Conservation (phyloP, 108 stramenopile genomes). For the Skeletonema menzelii region DNA sequence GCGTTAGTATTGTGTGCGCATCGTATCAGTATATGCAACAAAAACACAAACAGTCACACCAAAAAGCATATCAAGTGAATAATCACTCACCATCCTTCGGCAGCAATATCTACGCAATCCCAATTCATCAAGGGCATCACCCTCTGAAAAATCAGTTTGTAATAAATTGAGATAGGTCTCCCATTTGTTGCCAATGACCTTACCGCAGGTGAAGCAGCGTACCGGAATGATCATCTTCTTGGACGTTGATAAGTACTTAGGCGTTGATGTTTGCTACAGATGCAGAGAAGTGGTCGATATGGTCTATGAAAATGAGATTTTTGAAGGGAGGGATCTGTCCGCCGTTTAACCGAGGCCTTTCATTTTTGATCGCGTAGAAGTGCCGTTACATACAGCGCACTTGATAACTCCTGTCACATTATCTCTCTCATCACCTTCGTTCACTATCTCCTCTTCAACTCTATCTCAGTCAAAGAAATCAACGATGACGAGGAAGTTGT, state of each 20-base stretch:
- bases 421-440: too few species aligned
- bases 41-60: background rate
- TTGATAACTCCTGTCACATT: too few species aligned
- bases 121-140: slow-evolving; percentile 96
- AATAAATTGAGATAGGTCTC: slow-evolving; percentile 96
- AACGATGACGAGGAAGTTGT: background rate
- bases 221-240: slow-evolving; percentile 99
- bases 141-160: slow-evolving; percentile 94
- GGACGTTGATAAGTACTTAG: too few species aligned
- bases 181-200: slow-evolving; percentile 99
- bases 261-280: background rate
- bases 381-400: too few species aligned
- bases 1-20: background rate
- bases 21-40: too few species aligned
- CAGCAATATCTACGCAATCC: slow-evolving; percentile 99
- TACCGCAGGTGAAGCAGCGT: slow-evolving; percentile 99
- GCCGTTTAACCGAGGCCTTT: too few species aligned
- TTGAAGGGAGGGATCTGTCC: too few species aligned
- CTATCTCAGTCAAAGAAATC: too few species aligned
- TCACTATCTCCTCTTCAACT: too few species aligned
- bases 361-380: too few species aligned
- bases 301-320: too few species aligned
- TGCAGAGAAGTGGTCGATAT: too few species aligned
- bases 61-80: background rate
- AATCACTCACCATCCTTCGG: slow-evolving; percentile 89